These are phyloP conservation scores for Eucalyptus pauciflora DNA, from an alignment of 345 rosid genomes.

Conservation along the genomic window DNA sequence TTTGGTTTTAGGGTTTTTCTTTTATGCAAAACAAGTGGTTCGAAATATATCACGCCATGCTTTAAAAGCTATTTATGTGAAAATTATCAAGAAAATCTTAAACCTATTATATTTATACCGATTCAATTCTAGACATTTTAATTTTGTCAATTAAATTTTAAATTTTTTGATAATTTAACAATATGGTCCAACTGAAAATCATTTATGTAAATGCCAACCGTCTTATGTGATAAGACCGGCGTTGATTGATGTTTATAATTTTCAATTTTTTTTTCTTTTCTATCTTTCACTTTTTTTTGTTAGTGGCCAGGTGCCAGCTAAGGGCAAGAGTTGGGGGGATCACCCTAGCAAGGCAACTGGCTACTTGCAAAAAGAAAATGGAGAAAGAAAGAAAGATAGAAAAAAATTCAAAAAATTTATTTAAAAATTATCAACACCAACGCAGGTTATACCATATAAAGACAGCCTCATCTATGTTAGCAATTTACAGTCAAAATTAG, in stretches of 20 bases:
- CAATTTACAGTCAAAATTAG: too few species aligned
- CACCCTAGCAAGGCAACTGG: neutral
- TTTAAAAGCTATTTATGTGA: neutral
- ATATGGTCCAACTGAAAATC: neutral
- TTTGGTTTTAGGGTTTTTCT: neutral
- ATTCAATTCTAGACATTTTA: too few species aligned
- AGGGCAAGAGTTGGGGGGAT: neutral
- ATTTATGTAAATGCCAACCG: accelerated
- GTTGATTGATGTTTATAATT: accelerated
- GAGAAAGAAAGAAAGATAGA: neutral
- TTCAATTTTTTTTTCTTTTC: too few species aligned
- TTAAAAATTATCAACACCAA: too few species aligned
- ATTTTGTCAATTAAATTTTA: too few species aligned
- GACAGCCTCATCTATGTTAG: neutral
- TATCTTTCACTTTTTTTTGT: neutral
- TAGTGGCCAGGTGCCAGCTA: neutral
- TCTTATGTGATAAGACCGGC: neutral
- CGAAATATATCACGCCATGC: neutral
- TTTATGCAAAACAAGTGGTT: neutral
- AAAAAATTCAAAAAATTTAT: too few species aligned
- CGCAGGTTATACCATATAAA: accelerated
- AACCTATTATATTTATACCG: too few species aligned
- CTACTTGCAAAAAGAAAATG: neutral
- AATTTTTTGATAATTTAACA: too few species aligned
- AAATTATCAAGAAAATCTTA: too few species aligned